These are phyloP conservation scores for Geum urbanum DNA, from an alignment of 306 rosid genomes.

Conservation along the genomic window DNA sequence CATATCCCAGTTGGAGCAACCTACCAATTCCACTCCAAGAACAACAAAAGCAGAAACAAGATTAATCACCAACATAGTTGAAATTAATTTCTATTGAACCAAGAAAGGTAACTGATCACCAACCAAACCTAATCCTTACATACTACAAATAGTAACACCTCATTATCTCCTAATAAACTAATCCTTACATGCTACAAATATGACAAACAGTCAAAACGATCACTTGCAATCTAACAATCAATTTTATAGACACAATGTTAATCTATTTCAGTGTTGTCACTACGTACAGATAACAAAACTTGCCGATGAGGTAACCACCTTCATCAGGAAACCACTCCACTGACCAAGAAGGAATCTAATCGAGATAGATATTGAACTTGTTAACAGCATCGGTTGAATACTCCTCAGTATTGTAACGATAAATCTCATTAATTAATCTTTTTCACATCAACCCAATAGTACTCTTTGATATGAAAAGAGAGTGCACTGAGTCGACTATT, in stretches of 20 bases:
- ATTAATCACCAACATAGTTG: neutral
- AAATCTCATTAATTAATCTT: slow-evolving; percentile 90
- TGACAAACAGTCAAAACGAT: too few relatives aligned
- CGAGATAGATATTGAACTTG: slow-evolving; percentile 94
- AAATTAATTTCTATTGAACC: neutral
- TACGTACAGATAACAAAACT: slow-evolving; percentile 9
- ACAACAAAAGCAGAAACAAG: neutral
- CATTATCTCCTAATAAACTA: too few relatives aligned
- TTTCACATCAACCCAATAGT: slow-evolving; percentile 81
- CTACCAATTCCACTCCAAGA: slow-evolving; percentile 36
- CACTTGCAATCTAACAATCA: too few relatives aligned
- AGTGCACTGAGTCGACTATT: slow-evolving; percentile 85
- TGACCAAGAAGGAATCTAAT: slow-evolving; percentile 92
- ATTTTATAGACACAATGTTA: too few relatives aligned
- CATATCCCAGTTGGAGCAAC: slow-evolving; percentile 73
- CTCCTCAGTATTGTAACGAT: slow-evolving; percentile 90
- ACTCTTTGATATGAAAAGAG: slow-evolving; percentile 86
- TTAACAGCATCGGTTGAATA: slow-evolving; percentile 84
- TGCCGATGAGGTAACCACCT: slow-evolving; percentile 90
- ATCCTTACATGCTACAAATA: too few relatives aligned
- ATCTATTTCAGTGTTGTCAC: too few relatives aligned
- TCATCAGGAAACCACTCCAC: slow-evolving; percentile 88
- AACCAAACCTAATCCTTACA: slow-evolving; percentile 51
- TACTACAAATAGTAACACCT: too few relatives aligned
- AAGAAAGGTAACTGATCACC: neutral